Evolutionary conservation across 768 basidiomycete species (phyloP), one percentile per base, ranked within the genome.

Genomic region (Daedaleopsis nitida): DNA sequence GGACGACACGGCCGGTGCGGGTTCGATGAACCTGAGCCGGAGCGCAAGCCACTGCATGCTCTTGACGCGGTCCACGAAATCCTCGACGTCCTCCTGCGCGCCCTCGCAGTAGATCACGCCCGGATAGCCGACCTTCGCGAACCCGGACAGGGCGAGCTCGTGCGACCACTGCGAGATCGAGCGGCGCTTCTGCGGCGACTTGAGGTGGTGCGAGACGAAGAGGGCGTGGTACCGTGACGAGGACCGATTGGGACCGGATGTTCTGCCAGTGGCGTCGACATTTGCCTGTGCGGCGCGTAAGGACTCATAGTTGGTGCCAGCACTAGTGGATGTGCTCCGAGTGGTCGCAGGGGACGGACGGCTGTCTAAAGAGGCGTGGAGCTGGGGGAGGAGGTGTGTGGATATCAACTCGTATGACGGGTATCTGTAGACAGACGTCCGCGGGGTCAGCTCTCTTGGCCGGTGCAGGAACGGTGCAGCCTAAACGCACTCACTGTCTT

Each of bases 41-140:
- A 91, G 72, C 11, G 89, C 89, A 0, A 91, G 76, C 91, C 90
- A 92, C 67, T 91, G 87, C 89, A 91, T 89, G 19, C 77, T 80
- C 68, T 87, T 89, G 57, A 91, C 81, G 54, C 86, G 87, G 19
- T 69, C 74, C 1, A 88, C 82, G 65, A 90, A 90, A 65, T 86
- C 84, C 66, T 86, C 81, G 13, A 91, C 75, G 50, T 81, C 74
- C 9, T 77, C 73, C 45, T 76, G 75, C 19, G 66, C 65, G 9
- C 89, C 89, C 69, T 85, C 78, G n/a, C 81, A 86, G 57, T 90
- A 92, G 47, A 92, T 88, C 48, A 90, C 77, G 5, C 89, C 89
- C 13, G 90, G 90, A 70, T 91, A 82, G 0, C 89, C 89, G 10
- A 87, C 79, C 72, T 91, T 92, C 1, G 88, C 85, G 69, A 91